Evolutionary conservation across 202 grass and related monocot species (phyloP).

Genomic region (Schoenoplectus triqueter): DNA sequence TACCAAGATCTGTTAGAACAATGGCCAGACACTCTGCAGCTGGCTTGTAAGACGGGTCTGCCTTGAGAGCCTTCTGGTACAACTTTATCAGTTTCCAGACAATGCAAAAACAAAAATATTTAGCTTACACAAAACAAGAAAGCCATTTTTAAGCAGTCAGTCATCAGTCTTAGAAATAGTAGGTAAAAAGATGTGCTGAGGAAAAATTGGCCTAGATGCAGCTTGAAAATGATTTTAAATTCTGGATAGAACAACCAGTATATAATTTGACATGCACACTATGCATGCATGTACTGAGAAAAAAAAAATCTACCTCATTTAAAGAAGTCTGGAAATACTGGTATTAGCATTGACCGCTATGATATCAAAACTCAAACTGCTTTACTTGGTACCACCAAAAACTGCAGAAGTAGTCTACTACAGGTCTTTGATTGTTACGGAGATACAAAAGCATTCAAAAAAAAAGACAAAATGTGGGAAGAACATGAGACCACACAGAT

Average conservation of each 20-base stretch:
- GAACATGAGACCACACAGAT: background rate
- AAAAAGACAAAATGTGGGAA: background rate
- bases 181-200: background rate
- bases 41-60: slow-evolving; percentile 90
- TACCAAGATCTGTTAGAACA: slow-evolving; percentile 97
- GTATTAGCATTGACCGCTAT: background rate
- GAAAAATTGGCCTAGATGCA: background rate
- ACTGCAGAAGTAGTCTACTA: background rate
- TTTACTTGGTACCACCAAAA: background rate
- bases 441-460: background rate
- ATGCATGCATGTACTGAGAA: background rate
- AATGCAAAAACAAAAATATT: slow-evolving; percentile 30
- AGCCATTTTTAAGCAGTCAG: background rate
- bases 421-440: background rate
- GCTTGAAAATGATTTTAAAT: background rate
- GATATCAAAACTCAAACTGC: background rate
- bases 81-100: slow-evolving; percentile 56
- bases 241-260: background rate
- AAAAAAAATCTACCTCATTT: slow-evolving; percentile 2
- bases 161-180: background rate
- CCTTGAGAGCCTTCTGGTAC: slow-evolving; percentile 80
- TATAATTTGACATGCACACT: slow-evolving; percentile 13
- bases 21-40: slow-evolving; percentile 86
- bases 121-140: slow-evolving; percentile 11
- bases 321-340: background rate